Evolutionary conservation across 805 yeast species (phyloP), one percentile per base, ranked within the genome.

Genomic region (Cyberlindnera amylophila): DNA sequence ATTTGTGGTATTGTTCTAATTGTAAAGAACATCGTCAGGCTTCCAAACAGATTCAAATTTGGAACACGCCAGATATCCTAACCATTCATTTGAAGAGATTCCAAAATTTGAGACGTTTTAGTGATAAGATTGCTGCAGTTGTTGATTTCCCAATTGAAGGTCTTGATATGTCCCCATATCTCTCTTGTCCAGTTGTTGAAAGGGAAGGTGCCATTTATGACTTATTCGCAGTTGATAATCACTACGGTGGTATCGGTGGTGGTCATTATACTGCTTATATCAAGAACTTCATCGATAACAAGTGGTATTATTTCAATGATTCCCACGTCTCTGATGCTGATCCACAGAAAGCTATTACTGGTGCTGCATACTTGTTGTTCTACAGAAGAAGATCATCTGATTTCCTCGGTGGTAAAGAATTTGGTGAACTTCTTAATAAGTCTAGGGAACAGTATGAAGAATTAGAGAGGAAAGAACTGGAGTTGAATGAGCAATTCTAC

Each of bases 211-310:
- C 63, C n/a, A 58, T 86, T 1, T 91, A 91, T 62, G 98, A 93
- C 59, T 67, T 93, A 48, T 72, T 86, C 54, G 98, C 93, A 0
- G 96, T 93, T 17, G 98, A 90, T 60, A 93, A 91, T 60, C 99
- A 93, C 59, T 89, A 74, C 60, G 99, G 98, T 38, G 96, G 97
- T 0, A 69, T 91, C 15, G 97, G 98, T 0, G 98, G 98, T 4
- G 98, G 99, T 2, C 98, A 93, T 67, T 91, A 93, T 63, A 93
- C 99, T 1, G 86, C 98, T 0, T 83, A 80, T 55, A 96, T 77
- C 0, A 84, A 82, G 60, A 90, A 90, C 57, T 82, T 79, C 61
- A 70, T 78, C 33, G 95, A 86, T 55, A 67, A 67, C 16, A 71
- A 78, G 44, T 93, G 98, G 98, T 88, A 89, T 59, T 85, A 89